Conservation (phyloP, 306 rosid species). For the Vigna unguiculata region DNA sequence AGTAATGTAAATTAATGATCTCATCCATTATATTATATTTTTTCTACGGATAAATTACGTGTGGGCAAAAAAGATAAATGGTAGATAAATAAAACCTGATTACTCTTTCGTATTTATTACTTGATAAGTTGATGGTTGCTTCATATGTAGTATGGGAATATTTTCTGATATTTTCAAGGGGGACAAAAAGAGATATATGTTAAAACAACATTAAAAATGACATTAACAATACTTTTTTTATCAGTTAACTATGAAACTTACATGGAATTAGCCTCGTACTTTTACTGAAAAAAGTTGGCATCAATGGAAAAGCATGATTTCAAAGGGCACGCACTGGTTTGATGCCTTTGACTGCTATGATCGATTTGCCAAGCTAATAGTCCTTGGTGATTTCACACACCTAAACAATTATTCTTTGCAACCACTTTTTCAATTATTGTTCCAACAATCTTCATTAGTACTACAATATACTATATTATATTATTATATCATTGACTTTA, state of each 20-base stretch:
- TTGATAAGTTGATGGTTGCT: no score
- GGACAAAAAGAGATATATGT: background rate
- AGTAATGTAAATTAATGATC: no score
- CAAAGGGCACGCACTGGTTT: constrained; percentile 51
- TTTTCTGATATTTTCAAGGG: constrained; percentile 2
- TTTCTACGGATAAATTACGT: no score
- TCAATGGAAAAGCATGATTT: constrained; percentile 47
- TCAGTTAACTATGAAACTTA: no score
- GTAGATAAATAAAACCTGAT: no score
- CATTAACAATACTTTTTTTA: no score
- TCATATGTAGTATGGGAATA: background rate
- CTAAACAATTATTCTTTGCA: constrained; percentile 32
- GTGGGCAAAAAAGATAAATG: no score
- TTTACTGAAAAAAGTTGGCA: constrained; percentile 21
- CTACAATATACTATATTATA: constrained; percentile 7
- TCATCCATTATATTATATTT: no score
- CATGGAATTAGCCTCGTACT: constrained; percentile 3
- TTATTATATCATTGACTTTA: constrained; percentile 42
- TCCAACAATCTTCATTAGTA: constrained; percentile 28
- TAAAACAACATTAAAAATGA: constrained; percentile 1
- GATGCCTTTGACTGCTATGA: constrained; percentile 54
- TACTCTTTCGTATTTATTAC: no score
- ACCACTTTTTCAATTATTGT: background rate
- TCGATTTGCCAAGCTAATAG: constrained; percentile 12
- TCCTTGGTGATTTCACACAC: constrained; percentile 25